Conservation (phyloP, 441 rosid species). For the Aleurites moluccanus region DNA sequence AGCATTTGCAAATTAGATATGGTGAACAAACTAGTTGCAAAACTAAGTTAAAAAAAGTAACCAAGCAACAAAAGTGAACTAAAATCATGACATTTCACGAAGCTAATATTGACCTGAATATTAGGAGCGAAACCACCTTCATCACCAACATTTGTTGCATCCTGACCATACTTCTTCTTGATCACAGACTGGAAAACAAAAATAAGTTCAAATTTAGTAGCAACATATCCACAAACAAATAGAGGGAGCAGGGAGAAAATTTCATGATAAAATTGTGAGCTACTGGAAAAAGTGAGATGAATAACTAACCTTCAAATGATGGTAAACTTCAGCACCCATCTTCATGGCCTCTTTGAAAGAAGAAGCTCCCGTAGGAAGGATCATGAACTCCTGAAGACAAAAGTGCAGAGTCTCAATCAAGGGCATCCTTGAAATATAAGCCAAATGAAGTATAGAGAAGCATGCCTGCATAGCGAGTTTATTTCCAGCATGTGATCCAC, state of each 20-base stretch:
- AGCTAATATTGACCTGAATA: slow-evolving; percentile 57
- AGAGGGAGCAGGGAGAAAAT: neutral
- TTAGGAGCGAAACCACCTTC: slow-evolving; percentile 99
- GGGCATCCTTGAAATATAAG: neutral
- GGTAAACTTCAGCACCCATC: slow-evolving; percentile 97
- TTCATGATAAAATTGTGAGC: neutral
- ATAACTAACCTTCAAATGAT: slow-evolving; percentile 68
- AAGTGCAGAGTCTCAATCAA: slow-evolving; percentile 11
- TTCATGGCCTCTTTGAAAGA: slow-evolving; percentile 94
- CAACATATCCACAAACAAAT: neutral
- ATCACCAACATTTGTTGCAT: slow-evolving; percentile 97
- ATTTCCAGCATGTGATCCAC: slow-evolving; percentile 99
- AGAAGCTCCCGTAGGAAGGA: slow-evolving; percentile 87
- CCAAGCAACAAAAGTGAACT: neutral
- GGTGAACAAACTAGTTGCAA: slow-evolving; percentile 13
- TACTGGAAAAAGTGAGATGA: neutral
- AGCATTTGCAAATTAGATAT: slow-evolving; percentile 5
- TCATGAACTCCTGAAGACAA: slow-evolving; percentile 82
- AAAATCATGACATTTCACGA: neutral
- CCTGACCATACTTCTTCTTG: slow-evolving; percentile 96
- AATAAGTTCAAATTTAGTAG: too few species aligned
- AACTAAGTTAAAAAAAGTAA: neutral
- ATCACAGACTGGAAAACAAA: slow-evolving; percentile 66
- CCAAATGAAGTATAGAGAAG: slow-evolving; percentile 1
- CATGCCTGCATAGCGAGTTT: slow-evolving; percentile 95